These are phyloP conservation scores for Sinapis alba DNA, from an alignment of 441 rosid species.

Conservation along the genomic window DNA sequence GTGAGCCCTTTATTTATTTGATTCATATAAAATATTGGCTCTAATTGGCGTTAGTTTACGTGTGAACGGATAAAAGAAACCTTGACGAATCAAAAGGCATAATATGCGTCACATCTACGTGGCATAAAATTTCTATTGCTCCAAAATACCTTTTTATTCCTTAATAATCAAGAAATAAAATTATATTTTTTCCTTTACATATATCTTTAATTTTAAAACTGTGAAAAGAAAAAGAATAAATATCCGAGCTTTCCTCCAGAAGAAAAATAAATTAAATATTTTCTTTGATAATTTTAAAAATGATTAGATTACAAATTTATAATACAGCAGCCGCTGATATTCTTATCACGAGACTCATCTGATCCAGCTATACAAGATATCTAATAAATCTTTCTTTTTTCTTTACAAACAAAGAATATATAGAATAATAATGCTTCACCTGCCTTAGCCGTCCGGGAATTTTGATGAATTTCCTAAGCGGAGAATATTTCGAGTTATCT, in stretches of 20 bases:
- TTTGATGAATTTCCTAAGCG: conserved; percentile 5
- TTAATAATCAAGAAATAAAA: neutral
- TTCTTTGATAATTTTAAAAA: neutral
- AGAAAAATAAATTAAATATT: neutral
- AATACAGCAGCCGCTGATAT: conserved; percentile 4
- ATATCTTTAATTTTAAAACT: no score
- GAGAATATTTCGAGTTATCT: conserved; percentile 13
- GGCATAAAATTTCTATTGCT: conserved; percentile 15
- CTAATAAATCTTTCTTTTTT: conserved; percentile 3
- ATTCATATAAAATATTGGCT: neutral
- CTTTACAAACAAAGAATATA: neutral
- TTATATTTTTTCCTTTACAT: neutral
- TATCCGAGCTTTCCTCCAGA: neutral
- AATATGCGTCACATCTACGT: conserved; percentile 25
- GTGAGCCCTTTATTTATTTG: no score
- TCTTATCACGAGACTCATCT: conserved; percentile 2
- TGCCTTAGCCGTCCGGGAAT: no score
- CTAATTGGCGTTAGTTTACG: conserved; percentile 28
- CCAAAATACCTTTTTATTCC: conserved; percentile 1
- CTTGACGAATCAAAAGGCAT: conserved; percentile 32
- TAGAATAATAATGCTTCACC: conserved; percentile 9
- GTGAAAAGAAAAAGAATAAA: neutral
- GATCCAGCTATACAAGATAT: conserved; percentile 14
- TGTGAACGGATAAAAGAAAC: conserved; percentile 28
- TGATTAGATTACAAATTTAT: conserved; percentile 6